Evolutionary conservation across 2,329 filamentous ascomycete genomes (phyloP), one percentile per base, ranked within the genome.

Genomic region (Akanthomyces lecanii): DNA sequence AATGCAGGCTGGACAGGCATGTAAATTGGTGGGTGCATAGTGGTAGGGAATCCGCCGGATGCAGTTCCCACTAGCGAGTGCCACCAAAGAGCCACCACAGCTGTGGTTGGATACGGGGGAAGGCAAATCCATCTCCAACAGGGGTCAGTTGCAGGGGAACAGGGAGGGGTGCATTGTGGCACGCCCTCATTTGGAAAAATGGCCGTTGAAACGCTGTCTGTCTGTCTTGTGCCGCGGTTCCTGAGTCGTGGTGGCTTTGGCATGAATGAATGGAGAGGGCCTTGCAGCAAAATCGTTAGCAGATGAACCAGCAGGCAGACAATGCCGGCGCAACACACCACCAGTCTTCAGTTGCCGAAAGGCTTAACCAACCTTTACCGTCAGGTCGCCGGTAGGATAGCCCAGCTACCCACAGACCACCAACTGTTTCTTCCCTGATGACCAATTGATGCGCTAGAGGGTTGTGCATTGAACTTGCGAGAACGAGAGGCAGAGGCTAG

Each of bases 201-300:
- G 57, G 23, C 48, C 48, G 58, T 61, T 61, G 47, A 61, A 59
- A 59, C 45, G 14, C 10, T 21, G 33, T 33, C 28, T 23, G 33
- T 50, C 45, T 23, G 28, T 50, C 28, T 16, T 38, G 16, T 40
- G 25, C 56, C 56, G 56, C 56, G 56, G 56, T 42, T 59, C 56
- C 56, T 61, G 58, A 61, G 58, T 61, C 58, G 58, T 52, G 55
- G 36, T 30, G 45, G 56, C 56, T 38, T 28, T 50, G 33, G 56
- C 56, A 59, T 59, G 36, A 51, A 59, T 59, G 36, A 51, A 59
- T 16, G 45, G 21, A 42, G 21, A 42, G 45, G 45, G 30, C 47
- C 56, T 59, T 30, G n/a, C 4, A 16, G 47, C 7, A 23, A 59
- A 30, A 59, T 59, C 45, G 14, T 28, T 30, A 51, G 45, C 23